Evolutionary conservation across 2,329 filamentous ascomycete genomes (phyloP).

Genomic region (Penicillium sp.): DNA sequence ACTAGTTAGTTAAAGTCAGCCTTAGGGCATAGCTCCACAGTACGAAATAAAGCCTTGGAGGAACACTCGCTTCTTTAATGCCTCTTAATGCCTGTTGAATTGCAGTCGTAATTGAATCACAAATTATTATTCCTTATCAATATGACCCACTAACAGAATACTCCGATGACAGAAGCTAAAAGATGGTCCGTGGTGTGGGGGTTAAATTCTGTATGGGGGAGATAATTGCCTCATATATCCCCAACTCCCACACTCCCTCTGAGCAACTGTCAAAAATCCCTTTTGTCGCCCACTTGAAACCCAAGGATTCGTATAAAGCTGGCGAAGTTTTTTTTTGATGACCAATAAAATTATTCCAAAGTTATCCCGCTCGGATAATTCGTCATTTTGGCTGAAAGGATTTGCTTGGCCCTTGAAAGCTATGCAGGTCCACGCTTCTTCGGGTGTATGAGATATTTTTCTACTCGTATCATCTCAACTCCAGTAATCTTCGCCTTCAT

Average conservation of each 20-base stretch:
- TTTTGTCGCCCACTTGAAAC: not conserved
- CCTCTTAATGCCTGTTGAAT: no score
- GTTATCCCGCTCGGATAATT: not conserved
- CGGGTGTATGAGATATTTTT: not conserved
- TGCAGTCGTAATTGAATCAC: not conserved
- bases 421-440: not conserved
- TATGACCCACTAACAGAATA: not conserved
- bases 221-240: slow-evolving; percentile 10
- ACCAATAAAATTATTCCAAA: not conserved
- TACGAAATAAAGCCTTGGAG: no score
- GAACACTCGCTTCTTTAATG: no score
- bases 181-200: not conserved
- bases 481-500: not conserved
- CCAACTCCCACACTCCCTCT: not conserved
- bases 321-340: not conserved
- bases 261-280: not conserved
- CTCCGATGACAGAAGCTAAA: not conserved
- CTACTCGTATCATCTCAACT: not conserved
- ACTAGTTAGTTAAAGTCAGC: no score
- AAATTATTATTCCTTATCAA: not conserved
- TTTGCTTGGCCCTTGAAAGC: no score
- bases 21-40: no score
- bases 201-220: slow-evolving; percentile 4
- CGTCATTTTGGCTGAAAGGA: not conserved
- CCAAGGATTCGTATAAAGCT: not conserved